Evolutionary conservation across 768 basidiomycete genomes (phyloP).

Genomic region (Boletus speciosus): DNA sequence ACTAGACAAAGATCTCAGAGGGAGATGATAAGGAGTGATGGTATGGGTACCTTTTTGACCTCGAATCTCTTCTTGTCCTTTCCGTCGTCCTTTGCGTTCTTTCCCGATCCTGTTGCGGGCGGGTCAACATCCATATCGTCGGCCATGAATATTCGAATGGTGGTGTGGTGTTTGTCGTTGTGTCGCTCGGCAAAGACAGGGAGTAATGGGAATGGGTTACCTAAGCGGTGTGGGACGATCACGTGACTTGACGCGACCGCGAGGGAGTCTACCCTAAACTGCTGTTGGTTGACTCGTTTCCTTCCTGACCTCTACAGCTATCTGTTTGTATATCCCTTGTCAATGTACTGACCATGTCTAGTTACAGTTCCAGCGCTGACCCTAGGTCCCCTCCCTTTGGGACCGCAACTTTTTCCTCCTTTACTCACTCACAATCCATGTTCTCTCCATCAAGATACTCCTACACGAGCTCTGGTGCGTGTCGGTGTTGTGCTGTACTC

Average conservation of each 20-base stretch:
- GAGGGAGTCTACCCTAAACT: constrained; percentile 39
- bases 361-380: constrained; percentile 37
- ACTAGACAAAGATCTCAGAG: constrained; percentile 46
- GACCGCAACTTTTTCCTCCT: constrained; percentile 53
- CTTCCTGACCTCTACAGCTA: constrained; percentile 26
- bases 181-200: not conserved
- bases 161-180: not conserved
- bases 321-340: constrained; percentile 11
- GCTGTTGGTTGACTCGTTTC: constrained; percentile 25
- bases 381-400: constrained; percentile 62
- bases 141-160: constrained; percentile 38
- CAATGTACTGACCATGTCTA: constrained; percentile 40
- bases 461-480: constrained; percentile 53
- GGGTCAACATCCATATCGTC: constrained; percentile 73
- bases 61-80: constrained; percentile 89
- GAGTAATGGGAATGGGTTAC: constrained; percentile 4
- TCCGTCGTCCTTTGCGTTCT: constrained; percentile 49
- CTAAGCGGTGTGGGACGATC: constrained; percentile 16
- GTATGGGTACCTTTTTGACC: constrained; percentile 86
- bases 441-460: constrained; percentile 61
- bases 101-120: constrained; percentile 34
- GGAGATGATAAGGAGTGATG: not conserved
- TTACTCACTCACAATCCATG: constrained; percentile 50
- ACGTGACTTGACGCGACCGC: constrained; percentile 41
- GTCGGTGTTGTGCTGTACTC: not conserved